Conservation (phyloP, 345 rosid genomes). For the Eucalyptus regnans region DNA sequence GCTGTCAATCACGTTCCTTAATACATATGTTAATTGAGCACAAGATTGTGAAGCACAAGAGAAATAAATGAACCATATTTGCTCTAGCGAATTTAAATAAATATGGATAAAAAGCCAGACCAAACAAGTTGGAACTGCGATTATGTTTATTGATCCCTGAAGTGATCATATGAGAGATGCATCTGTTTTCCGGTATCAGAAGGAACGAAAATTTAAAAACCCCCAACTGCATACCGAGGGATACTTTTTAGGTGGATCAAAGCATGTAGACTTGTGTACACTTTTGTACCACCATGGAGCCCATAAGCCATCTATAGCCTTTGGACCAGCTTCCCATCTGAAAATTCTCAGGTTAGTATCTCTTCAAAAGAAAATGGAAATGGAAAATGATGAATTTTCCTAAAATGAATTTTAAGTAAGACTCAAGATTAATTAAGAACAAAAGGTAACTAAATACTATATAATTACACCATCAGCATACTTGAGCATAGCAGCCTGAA, state of each 20-base stretch:
- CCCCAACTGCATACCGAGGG: slow-evolving; percentile 32
- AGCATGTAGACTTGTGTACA: slow-evolving; percentile 53
- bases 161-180: background rate
- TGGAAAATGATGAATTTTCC: background rate
- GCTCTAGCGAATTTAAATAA: background rate
- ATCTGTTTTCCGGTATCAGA: background rate
- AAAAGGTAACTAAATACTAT: background rate
- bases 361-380: background rate
- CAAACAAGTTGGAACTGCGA: background rate
- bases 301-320: slow-evolving; percentile 73
- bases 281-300: slow-evolving; percentile 82
- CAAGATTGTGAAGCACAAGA: background rate
- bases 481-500: slow-evolving; percentile 70
- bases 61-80: background rate
- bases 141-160: background rate
- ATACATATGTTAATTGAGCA: background rate
- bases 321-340: slow-evolving; percentile 97
- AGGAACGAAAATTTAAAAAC: background rate
- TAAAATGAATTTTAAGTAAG: background rate
- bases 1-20: background rate
- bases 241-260: slow-evolving; percentile 35
- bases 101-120: background rate
- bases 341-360: background rate
- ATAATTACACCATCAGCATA: background rate
- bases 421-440: background rate